Evolutionary conservation across 2,329 filamentous ascomycete species (phyloP), one percentile per base, ranked within the genome.

Genomic region (Phoma sp.): DNA sequence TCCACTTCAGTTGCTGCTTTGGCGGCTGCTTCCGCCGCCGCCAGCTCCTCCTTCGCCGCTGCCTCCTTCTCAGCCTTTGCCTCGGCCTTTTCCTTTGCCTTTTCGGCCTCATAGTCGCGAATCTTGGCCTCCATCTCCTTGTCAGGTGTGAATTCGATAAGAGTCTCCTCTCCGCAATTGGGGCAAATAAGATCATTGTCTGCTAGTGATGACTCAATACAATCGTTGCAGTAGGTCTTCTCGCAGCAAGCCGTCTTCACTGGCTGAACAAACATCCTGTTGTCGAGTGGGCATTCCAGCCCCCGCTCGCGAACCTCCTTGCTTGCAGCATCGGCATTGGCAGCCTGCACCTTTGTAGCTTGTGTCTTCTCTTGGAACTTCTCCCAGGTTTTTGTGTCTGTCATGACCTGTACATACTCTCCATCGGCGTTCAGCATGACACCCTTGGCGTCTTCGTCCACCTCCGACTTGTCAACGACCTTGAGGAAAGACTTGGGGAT

Each of bases 151-250:
- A 57, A 57, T 35, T 64, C 39, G 51, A 68, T 55, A 66, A 99
- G 85, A 77, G 96, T 90, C 74, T 96, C 92, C 61, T 89, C 90
- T 78, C 91, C 87, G 82, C 95, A 99, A 67, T 88, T 88, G 62
- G 95, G 95, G 78, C 95, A 99, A 77, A 93, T 84, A 79, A 99
- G 92, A 84, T 99, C 95, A 85, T 90, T 95, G 82, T 98, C 93
- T 80, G 97, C 94, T 78, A 99, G 88, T 79, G 93, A 91, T 85
- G 96, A 96, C 76, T 95, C 96, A 80, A 99, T 97, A 89, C 95
- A 99, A 77, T 97, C 92, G 86, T 95, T 95, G 85, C 95, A 99
- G 84, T 96, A 99, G 74, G 93, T 97, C 85, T 90, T 96, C 81
- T 90, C 86, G 84, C 95, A 99, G 85, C 95, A 99, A 65, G 95